phyloP scores from a whole-genome alignment of 805 yeast genomes.

The Metschnikowia cerradonensis region DNA sequence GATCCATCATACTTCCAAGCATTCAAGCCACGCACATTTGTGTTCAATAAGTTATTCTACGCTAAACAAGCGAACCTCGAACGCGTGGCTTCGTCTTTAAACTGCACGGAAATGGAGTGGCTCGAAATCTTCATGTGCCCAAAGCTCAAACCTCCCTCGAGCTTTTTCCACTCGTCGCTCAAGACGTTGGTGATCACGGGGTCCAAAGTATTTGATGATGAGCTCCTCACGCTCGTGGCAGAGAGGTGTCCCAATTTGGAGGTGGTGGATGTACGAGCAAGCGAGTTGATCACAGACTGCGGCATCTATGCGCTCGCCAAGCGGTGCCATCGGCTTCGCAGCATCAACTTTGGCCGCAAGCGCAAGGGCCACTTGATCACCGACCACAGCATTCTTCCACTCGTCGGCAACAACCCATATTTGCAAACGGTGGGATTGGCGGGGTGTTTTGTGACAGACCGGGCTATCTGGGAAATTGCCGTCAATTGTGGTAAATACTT shows the following conservation, averaged over 20 bases:
- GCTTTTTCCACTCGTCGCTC: constrained; percentile 26
- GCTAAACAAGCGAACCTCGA: constrained; percentile 54
- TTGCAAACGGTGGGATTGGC: constrained; percentile 79
- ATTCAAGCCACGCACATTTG: constrained; percentile 41
- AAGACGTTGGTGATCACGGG: constrained; percentile 67
- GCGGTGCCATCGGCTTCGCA: constrained; percentile 51
- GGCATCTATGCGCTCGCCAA: constrained; percentile 68
- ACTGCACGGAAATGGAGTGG: constrained; percentile 55
- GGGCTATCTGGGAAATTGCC: constrained; percentile 77
- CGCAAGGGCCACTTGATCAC: constrained; percentile 63
- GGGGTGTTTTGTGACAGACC: constrained; percentile 78
- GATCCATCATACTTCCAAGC: constrained; percentile 1
- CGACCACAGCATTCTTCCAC: constrained; percentile 58
- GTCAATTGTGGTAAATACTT: constrained; percentile 44
- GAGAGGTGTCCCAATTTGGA: constrained; percentile 54
- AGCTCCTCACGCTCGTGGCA: constrained; percentile 49
- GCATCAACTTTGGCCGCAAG: constrained; percentile 80
- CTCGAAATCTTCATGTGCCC: constrained; percentile 86
- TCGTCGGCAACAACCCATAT: constrained; percentile 50
- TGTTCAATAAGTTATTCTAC: constrained; percentile 60
- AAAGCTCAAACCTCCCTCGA: constrained; percentile 48
- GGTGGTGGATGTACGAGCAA: constrained; percentile 75
- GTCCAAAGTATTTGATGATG: constrained; percentile 57
- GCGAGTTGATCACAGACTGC: constrained; percentile 70
- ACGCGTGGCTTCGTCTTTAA: constrained; percentile 32